Conservation (phyloP, 257 asterid species). For the Solanum sejunctum region DNA sequence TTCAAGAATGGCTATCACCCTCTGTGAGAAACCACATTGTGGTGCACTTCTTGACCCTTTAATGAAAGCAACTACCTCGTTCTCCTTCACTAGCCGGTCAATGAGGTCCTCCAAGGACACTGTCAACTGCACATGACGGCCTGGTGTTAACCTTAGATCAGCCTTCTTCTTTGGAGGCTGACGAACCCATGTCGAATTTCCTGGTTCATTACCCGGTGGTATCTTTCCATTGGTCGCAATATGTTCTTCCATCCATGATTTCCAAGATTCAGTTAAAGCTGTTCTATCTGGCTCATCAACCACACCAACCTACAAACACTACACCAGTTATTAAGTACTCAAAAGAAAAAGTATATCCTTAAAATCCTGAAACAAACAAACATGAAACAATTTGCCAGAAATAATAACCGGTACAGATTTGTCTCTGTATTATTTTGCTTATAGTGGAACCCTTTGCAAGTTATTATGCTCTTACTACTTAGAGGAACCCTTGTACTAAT, state of each 20-base stretch:
- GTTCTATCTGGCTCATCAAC: constrained; percentile 61
- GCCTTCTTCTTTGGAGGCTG: constrained; percentile 67
- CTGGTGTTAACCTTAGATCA: constrained; percentile 82
- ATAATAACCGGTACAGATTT: neutral
- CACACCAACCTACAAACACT: constrained; percentile 41
- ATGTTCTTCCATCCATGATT: constrained; percentile 93
- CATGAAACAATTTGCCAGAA: neutral
- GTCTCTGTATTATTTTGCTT: neutral
- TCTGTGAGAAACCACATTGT: constrained; percentile 70
- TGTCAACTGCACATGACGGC: constrained; percentile 63
- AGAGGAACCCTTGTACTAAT: neutral
- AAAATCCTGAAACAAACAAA: neutral
- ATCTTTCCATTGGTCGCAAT: constrained; percentile 69
- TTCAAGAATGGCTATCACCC: constrained; percentile 64
- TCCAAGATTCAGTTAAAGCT: constrained; percentile 76
- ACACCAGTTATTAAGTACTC: neutral
- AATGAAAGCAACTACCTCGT: constrained; percentile 82
- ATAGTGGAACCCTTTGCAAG: neutral
- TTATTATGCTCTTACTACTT: neutral
- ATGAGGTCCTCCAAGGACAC: constrained; percentile 69
- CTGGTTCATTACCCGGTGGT: constrained; percentile 85
- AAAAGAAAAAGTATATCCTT: neutral
- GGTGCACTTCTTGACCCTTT: constrained; percentile 90
- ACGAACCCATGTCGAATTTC: constrained; percentile 70
- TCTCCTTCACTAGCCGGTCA: constrained; percentile 76